Evolutionary conservation across 768 basidiomycete species (phyloP), one percentile per base, ranked within the genome.

Genomic region (Podaxis rugospora): DNA sequence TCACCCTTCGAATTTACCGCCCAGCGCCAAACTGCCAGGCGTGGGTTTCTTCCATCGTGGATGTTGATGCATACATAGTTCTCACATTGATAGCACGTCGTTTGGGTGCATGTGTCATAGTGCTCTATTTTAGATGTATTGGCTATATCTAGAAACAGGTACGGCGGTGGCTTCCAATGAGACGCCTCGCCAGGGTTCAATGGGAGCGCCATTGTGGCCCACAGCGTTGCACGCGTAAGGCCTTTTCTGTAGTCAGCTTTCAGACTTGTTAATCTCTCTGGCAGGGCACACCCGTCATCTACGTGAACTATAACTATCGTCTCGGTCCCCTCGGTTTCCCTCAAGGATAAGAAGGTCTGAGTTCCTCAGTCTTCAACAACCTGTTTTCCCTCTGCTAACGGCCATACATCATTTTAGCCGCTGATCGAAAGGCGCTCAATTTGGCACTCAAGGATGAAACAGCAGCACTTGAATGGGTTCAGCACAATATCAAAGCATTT

Each of bases 401-500:
- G 27, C 27, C 27, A 5, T 5, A 27, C 27, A 5, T 21, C 40
- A 42, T 6, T 3, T 10, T 23, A 72, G 82, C 81, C 14, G 70
- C 67, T 5, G 62, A 69, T 13, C 69, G 70, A 5, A 72, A 71
- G 9, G 74, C 75, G 1, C 70, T 80, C 5, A 83, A 82, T 64
- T 71, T 83, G 32, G 82, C 75, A 1, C 70, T 84, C 18, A 74
- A 71, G 28, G 83, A 85, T 63, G 76, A 80, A 64, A 64, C 76
- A 14, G 61, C 73, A 32, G 82, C 80, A 1, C 66, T 83, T 13
- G 64, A 75, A 63, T 85, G 82, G 88, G 79, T 89, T 0, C 83
- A 88, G 64, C 69, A 76, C 27, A 82, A 89, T 64, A 86, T 89
- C 50, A 73, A 65, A 13, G 68, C 69, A 0, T 90, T 89, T 63